Evolutionary conservation across 345 rosid genomes (phyloP).

Genomic region (Syzygium aromaticum): DNA sequence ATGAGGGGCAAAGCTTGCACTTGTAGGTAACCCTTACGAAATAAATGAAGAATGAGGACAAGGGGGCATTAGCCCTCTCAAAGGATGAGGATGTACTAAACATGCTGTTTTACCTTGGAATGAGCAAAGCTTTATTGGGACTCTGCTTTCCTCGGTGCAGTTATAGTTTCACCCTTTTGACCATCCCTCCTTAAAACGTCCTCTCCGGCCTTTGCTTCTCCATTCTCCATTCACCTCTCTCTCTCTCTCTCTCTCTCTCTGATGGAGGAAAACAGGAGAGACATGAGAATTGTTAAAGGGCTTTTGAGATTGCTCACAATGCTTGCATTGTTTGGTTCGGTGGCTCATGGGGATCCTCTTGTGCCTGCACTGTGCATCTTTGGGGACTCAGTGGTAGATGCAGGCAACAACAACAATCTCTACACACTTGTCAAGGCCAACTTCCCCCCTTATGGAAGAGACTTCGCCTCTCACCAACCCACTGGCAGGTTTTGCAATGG

Average conservation of each 20-base stretch:
- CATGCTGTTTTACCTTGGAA: background rate
- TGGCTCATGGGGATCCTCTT: conserved; percentile 43
- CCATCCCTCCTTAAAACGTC: background rate
- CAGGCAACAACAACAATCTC: conserved; percentile 79
- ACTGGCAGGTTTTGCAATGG: conserved; percentile 95
- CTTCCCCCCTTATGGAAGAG: conserved; percentile 94
- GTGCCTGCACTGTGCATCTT: conserved; percentile 79
- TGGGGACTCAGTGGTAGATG: conserved; percentile 90
- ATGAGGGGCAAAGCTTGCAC: background rate
- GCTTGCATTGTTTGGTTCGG: conserved; percentile 11
- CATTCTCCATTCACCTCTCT: background rate
- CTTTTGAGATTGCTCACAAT: conserved; percentile 6
- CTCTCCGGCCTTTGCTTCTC: background rate
- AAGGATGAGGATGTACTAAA: background rate
- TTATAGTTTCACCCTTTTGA: background rate
- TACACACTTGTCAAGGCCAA: conserved; percentile 57
- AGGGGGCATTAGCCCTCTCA: background rate
- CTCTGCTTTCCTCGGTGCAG: background rate
- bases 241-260: background rate
- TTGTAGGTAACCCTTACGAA: background rate
- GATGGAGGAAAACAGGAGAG: background rate
- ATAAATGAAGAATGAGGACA: background rate
- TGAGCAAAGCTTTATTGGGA: background rate
- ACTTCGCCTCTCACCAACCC: conserved; percentile 54
- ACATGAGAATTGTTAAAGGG: conserved; percentile 15